phyloP scores from a whole-genome alignment of 1,284 basidiomycete species.

The Xerocomus nothofagi region DNA sequence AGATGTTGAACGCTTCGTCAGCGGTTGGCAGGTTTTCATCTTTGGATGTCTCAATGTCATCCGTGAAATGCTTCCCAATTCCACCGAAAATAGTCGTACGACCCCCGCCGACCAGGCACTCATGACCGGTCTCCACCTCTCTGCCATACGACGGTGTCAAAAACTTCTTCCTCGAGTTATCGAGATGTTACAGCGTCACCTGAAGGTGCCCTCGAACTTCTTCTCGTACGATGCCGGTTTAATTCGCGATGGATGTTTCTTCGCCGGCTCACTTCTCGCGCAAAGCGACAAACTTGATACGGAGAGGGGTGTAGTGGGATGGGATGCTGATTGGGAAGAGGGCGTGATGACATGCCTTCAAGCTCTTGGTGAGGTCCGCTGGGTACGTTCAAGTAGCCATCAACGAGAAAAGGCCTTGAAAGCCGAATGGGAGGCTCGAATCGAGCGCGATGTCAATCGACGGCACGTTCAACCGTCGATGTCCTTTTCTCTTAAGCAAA shows the following conservation, averaged over 20 bases:
- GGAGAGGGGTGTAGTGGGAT: constrained; percentile 44
- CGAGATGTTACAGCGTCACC: constrained; percentile 58
- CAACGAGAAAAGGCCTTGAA: constrained; percentile 65
- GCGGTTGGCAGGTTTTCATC: constrained; percentile 52
- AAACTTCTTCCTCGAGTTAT: constrained; percentile 57
- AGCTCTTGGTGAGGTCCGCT: constrained; percentile 75
- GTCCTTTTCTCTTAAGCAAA: constrained; percentile 26
- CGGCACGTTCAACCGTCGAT: constrained; percentile 25
- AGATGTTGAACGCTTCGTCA: constrained; percentile 59
- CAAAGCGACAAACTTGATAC: constrained; percentile 41
- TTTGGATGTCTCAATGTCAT: constrained; percentile 52
- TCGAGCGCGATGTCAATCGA: constrained; percentile 25
- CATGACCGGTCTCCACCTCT: constrained; percentile 42
- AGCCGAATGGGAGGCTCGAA: constrained; percentile 59
- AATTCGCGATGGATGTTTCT: constrained; percentile 78
- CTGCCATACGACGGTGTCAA: constrained; percentile 51
- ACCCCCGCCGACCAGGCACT: constrained; percentile 31
- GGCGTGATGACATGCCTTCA: constrained; percentile 70
- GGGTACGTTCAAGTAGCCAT: constrained; percentile 74
- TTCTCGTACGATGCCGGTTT: constrained; percentile 83
- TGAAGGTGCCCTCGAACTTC: constrained; percentile 47
- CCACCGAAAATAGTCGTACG: neutral
- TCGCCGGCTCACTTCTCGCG: constrained; percentile 72
- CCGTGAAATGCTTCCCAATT: constrained; percentile 30
- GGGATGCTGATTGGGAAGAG: constrained; percentile 58